phyloP scores from a whole-genome alignment of 2,329 filamentous ascomycete species.

The Aspergillus floridensis region DNA sequence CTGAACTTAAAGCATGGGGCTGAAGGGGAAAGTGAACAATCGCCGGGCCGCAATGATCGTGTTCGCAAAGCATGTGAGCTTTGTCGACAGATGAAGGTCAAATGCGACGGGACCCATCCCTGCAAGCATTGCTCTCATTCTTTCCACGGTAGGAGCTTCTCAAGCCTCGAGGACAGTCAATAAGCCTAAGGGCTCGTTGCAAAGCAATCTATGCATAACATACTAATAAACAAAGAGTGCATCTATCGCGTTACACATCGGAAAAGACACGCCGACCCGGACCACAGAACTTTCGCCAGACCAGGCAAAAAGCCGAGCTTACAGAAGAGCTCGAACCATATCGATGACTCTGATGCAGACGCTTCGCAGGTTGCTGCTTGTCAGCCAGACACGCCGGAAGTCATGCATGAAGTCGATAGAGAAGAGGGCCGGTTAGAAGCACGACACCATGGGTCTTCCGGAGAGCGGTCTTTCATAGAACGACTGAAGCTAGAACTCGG shows the following conservation, averaged over 20 bases:
- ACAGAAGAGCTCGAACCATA: constrained; percentile 1
- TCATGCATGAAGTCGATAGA: neutral
- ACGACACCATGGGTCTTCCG: neutral
- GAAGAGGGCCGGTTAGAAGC: constrained; percentile 1
- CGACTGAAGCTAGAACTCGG: constrained; percentile 9
- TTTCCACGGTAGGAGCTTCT: constrained; percentile 3
- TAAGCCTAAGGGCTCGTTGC: neutral
- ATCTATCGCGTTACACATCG: constrained; percentile 6
- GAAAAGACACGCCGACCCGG: constrained; percentile 5
- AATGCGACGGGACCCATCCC: constrained; percentile 3
- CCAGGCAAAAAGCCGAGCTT: neutral
- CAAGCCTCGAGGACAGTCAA: neutral
- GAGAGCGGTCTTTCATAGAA: constrained; percentile 7
- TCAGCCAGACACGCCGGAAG: too few relatives aligned
- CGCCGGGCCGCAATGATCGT: neutral
- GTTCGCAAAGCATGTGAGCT: constrained; percentile 7
- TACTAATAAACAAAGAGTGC: constrained; percentile 5
- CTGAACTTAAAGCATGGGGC: neutral
- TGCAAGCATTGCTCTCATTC: constrained; percentile 7
- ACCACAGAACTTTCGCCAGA: neutral
- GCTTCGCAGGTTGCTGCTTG: neutral
- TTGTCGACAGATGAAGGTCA: constrained; percentile 13
- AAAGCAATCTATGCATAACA: neutral
- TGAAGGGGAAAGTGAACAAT: neutral
- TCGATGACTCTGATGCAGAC: neutral